phyloP scores from a whole-genome alignment of 2,329 filamentous ascomycete species.

The Colletotrichum sp. region DNA sequence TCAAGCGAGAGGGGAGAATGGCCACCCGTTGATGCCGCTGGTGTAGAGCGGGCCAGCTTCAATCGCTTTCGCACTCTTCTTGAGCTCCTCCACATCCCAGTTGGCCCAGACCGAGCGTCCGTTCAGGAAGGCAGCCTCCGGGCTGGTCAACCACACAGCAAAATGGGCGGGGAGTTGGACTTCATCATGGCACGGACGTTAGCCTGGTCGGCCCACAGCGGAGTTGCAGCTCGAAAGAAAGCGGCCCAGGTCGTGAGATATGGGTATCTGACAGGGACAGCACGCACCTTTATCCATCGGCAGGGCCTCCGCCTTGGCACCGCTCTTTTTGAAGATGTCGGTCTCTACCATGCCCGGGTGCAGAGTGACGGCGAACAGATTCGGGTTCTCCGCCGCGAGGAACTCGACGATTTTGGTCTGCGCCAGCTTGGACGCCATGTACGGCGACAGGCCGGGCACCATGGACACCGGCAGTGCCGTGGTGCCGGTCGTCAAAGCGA shows the following conservation, averaged over 20 bases:
- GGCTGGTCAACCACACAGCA: constrained; percentile 46
- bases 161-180: constrained; percentile 45
- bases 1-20: constrained; percentile 1
- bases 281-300: constrained; percentile 25
- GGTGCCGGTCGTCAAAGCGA: constrained; percentile 25
- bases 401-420: constrained; percentile 37
- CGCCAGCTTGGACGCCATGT: constrained; percentile 21
- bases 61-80: constrained; percentile 22
- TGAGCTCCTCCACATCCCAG: constrained; percentile 57
- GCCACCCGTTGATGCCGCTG: constrained; percentile 11
- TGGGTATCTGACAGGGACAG: background rate
- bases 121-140: constrained; percentile 51
- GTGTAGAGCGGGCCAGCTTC: constrained; percentile 4
- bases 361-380: constrained; percentile 25
- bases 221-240: background rate
- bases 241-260: background rate
- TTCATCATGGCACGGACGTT: constrained; percentile 6
- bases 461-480: constrained; percentile 20
- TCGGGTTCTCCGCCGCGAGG: constrained; percentile 27
- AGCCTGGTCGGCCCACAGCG: background rate
- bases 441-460: constrained; percentile 21
- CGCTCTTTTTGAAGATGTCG: constrained; percentile 24
- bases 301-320: constrained; percentile 24
- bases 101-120: constrained; percentile 51
- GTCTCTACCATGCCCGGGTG: constrained; percentile 29